Evolutionary conservation across 2,329 filamentous ascomycete species (phyloP).

Genomic region (Ascochyta pisi): DNA sequence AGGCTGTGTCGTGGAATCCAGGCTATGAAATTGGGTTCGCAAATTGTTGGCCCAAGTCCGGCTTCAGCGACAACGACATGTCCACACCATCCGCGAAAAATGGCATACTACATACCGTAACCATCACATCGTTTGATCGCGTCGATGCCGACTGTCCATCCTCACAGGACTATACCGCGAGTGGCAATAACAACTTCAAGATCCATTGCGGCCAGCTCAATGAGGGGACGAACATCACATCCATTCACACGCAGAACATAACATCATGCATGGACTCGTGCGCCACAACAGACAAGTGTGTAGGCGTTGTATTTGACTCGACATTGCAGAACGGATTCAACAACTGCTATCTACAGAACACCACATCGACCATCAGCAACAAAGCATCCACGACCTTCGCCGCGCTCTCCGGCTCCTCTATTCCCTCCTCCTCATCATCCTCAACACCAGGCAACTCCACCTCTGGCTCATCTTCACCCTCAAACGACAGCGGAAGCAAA

Average conservation of each 20-base stretch:
- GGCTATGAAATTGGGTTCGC: slow-evolving; percentile 38
- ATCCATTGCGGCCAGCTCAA: slow-evolving; percentile 41
- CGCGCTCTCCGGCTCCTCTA: slow-evolving; percentile 17
- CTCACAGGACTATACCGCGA: slow-evolving; percentile 20
- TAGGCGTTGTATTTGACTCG: slow-evolving; percentile 38
- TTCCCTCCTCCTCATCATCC: slow-evolving; percentile 9
- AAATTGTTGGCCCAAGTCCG: slow-evolving; percentile 44
- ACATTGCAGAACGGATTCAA: slow-evolving; percentile 32
- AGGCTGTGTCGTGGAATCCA: slow-evolving; percentile 39
- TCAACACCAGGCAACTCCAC: slow-evolving; percentile 1
- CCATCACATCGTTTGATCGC: slow-evolving; percentile 32
- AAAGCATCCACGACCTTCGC: slow-evolving; percentile 31
- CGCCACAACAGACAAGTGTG: slow-evolving; percentile 31
- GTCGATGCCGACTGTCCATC: slow-evolving; percentile 31
- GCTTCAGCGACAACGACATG: slow-evolving; percentile 18
- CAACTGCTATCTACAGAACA: slow-evolving; percentile 46
- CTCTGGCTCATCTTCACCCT: slow-evolving; percentile 1
- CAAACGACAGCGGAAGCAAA: slow-evolving; percentile 13
- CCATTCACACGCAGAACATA: slow-evolving; percentile 35
- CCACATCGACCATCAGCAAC: slow-evolving; percentile 29
- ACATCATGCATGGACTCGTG: slow-evolving; percentile 42
- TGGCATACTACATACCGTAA: slow-evolving; percentile 35
- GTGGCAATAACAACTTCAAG: slow-evolving; percentile 31
- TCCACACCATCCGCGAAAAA: slow-evolving; percentile 7
- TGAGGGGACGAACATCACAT: slow-evolving; percentile 39